Conservation (phyloP, 2,329 filamentous ascomycete species). For the Meredithiella fracta region DNA sequence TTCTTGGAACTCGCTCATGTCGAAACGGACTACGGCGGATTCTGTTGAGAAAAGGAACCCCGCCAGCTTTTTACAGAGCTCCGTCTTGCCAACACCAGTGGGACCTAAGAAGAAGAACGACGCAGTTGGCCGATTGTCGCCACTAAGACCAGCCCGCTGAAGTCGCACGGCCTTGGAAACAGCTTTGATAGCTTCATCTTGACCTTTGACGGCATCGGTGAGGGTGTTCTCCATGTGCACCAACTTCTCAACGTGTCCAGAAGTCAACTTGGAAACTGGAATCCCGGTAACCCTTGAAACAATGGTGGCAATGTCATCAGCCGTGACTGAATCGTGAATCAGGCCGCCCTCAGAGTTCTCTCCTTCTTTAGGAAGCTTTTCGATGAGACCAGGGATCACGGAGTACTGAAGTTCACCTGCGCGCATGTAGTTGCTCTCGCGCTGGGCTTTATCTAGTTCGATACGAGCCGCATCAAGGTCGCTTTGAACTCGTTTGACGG, state of each 20-base stretch:
- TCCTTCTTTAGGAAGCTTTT: slow-evolving; percentile 62
- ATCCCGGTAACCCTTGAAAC: slow-evolving; percentile 87
- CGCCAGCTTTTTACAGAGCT: slow-evolving; percentile 91
- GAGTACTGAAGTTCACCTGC: slow-evolving; percentile 87
- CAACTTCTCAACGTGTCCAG: slow-evolving; percentile 84
- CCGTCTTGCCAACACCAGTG: slow-evolving; percentile 92
- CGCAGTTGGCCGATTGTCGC: slow-evolving; percentile 78
- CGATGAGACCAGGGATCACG: slow-evolving; percentile 65
- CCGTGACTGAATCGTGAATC: slow-evolving; percentile 85
- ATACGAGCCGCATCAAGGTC: slow-evolving; percentile 74
- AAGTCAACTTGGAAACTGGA: slow-evolving; percentile 79
- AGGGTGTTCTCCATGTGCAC: slow-evolving; percentile 91
- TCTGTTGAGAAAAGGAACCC: slow-evolving; percentile 87
- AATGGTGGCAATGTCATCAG: slow-evolving; percentile 85
- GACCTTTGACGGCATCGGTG: slow-evolving; percentile 68
- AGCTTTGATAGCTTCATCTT: slow-evolving; percentile 82
- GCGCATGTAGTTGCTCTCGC: slow-evolving; percentile 72
- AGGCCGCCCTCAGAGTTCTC: slow-evolving; percentile 32
- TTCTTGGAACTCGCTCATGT: slow-evolving; percentile 97
- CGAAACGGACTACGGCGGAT: slow-evolving; percentile 78
- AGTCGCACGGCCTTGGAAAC: slow-evolving; percentile 87
- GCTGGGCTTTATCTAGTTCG: slow-evolving; percentile 74
- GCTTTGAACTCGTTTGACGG: slow-evolving; percentile 72
- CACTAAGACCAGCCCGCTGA: slow-evolving; percentile 80
- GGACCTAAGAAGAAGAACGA: slow-evolving; percentile 97